These are phyloP conservation scores for Penicillium daleae DNA, from an alignment of 495 filamentous ascomycete genomes.

Conservation along the genomic window DNA sequence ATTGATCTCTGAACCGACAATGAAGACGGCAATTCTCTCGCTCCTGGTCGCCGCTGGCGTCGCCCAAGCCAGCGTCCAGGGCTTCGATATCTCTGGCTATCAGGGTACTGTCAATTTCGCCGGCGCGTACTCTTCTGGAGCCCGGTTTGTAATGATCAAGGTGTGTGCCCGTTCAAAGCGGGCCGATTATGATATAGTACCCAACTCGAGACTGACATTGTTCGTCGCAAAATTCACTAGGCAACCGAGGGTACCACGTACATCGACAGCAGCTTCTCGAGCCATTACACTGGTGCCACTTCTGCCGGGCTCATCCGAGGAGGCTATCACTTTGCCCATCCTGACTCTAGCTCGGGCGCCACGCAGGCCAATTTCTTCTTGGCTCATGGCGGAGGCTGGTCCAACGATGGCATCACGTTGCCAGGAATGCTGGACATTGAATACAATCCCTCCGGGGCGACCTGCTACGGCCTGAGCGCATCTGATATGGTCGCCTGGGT, in stretches of 20 bases:
- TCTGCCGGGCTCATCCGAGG: constrained; percentile 61
- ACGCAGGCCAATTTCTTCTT: constrained; percentile 63
- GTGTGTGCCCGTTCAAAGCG: constrained; percentile 28
- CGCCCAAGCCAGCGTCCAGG: constrained; percentile 52
- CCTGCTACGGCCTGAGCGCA: constrained; percentile 57
- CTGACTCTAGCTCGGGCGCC: constrained; percentile 51
- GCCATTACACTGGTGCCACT: constrained; percentile 59
- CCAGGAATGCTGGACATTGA: constrained; percentile 73
- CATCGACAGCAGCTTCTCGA: constrained; percentile 54
- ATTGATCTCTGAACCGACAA: background rate
- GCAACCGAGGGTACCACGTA: constrained; percentile 64
- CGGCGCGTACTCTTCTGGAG: constrained; percentile 57
- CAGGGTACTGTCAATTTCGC: constrained; percentile 61
- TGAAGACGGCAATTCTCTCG: constrained; percentile 22
- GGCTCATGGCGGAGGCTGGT: constrained; percentile 65
- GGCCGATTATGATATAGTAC: background rate
- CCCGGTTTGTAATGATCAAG: constrained; percentile 74
- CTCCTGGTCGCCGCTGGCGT: constrained; percentile 23
- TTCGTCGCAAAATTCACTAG: constrained; percentile 28
- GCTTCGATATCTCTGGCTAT: constrained; percentile 69
- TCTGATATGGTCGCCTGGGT: constrained; percentile 65
- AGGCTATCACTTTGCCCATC: constrained; percentile 67
- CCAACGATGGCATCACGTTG: constrained; percentile 61
- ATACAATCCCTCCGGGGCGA: constrained; percentile 46
- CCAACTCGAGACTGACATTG: background rate